phyloP scores from a whole-genome alignment of 495 filamentous ascomycete genomes.

The Penicillium manginii region DNA sequence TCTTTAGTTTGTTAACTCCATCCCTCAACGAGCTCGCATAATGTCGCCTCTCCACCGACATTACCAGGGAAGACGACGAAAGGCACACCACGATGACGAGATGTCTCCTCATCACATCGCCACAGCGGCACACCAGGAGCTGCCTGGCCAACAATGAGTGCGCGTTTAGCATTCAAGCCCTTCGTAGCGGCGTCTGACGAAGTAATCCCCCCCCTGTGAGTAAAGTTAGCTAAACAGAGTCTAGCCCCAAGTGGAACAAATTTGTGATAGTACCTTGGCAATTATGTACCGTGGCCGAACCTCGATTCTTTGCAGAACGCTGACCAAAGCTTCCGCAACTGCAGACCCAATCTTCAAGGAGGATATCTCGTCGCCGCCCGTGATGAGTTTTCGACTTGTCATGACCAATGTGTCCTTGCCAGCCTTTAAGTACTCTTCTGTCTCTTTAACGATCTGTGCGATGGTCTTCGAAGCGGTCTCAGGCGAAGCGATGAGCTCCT shows the following conservation, averaged over 20 bases:
- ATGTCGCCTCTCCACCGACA: slow-evolving; percentile 53
- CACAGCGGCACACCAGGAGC: slow-evolving; percentile 59
- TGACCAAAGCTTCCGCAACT: slow-evolving; percentile 51
- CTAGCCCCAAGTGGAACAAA: not conserved
- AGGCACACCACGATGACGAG: slow-evolving; percentile 49
- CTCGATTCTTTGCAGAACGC: slow-evolving; percentile 43
- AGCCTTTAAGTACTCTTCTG: slow-evolving; percentile 29
- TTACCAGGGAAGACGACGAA: slow-evolving; percentile 63
- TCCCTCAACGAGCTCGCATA: slow-evolving; percentile 43
- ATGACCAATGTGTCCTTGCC: slow-evolving; percentile 54
- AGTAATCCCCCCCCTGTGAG: slow-evolving; percentile 52
- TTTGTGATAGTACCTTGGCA: slow-evolving; percentile 44
- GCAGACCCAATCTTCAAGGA: slow-evolving; percentile 49
- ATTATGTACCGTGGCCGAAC: slow-evolving; percentile 55
- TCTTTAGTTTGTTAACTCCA: slow-evolving; percentile 31
- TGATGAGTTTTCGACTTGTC: slow-evolving; percentile 56
- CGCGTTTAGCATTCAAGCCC: slow-evolving; percentile 54
- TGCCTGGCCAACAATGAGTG: slow-evolving; percentile 56
- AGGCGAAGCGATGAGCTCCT: slow-evolving; percentile 41
- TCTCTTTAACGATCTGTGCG: slow-evolving; percentile 27
- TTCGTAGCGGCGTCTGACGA: slow-evolving; percentile 58
- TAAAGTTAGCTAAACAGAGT: not conserved
- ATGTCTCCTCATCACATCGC: slow-evolving; percentile 54
- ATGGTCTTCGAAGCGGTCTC: slow-evolving; percentile 29
- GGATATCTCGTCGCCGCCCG: slow-evolving; percentile 45